These are phyloP conservation scores for Crithidia acanthocephali DNA, from an alignment of 208 protist species.

Conservation along the genomic window DNA sequence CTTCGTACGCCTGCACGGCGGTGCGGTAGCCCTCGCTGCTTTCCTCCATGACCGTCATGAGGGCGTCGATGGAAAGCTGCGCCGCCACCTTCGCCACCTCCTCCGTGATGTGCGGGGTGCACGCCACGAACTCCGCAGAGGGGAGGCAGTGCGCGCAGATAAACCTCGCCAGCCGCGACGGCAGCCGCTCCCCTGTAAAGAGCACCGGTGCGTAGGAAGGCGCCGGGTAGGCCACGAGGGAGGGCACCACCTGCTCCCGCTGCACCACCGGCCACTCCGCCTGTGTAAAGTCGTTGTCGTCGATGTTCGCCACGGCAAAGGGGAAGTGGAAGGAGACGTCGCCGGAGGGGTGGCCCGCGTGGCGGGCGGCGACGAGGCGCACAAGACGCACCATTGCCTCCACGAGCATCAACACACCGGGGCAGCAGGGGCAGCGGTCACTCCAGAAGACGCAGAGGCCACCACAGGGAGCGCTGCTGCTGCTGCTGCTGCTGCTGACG, in stretches of 20 bases:
- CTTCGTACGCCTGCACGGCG: constrained; percentile 1
- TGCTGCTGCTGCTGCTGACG: too few species aligned
- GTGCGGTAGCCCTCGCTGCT: neutral
- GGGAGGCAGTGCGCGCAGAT: constrained; percentile 29
- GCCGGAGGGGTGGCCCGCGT: constrained; percentile 22
- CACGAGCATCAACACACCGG: constrained; percentile 51
- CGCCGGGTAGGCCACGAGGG: constrained; percentile 43
- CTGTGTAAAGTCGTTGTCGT: constrained; percentile 62
- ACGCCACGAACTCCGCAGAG: constrained; percentile 8
- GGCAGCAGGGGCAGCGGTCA: constrained; percentile 65
- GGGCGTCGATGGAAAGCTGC: constrained; percentile 3
- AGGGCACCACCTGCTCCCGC: constrained; percentile 44
- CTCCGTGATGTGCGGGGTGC: constrained; percentile 12
- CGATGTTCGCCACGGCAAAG: constrained; percentile 67
- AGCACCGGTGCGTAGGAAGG: neutral
- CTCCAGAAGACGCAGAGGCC: constrained; percentile 63
- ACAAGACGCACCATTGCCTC: constrained; percentile 49
- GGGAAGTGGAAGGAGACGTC: constrained; percentile 29
- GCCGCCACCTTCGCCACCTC: constrained; percentile 13
- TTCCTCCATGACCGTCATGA: constrained; percentile 20
- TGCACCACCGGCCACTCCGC: constrained; percentile 53
- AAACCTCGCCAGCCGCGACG: constrained; percentile 7
- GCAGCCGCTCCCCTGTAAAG: neutral
- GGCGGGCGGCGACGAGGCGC: constrained; percentile 23
- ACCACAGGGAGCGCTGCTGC: constrained; percentile 19